phyloP scores from a whole-genome alignment of 176 grass and related monocot genomes.

The Aegilops speltoides region DNA sequence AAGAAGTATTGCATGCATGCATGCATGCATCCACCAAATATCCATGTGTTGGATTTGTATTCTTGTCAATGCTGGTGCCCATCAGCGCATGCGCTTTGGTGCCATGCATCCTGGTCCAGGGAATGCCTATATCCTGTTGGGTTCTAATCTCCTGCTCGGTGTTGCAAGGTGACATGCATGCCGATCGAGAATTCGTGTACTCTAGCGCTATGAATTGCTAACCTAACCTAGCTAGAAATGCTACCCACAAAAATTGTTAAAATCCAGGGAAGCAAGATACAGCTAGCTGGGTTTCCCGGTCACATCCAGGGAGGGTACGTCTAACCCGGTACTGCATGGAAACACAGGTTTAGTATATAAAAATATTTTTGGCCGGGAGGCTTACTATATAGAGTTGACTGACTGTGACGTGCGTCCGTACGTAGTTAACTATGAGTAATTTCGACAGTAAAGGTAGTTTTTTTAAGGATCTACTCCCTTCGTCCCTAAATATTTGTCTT shows the following conservation, averaged over 20 bases:
- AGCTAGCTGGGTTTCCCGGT: not conserved
- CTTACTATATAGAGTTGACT: not conserved
- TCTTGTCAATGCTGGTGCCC: not conserved
- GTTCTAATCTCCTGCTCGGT: not conserved
- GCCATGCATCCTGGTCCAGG: slow-evolving; percentile 2
- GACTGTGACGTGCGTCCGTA: not conserved
- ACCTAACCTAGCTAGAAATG: too few species aligned
- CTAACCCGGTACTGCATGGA: not conserved
- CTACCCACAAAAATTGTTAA: not conserved
- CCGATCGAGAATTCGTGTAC: not conserved
- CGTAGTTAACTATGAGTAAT: not conserved
- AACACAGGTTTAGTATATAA: not conserved
- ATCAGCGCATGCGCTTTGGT: not conserved
- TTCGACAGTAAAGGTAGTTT: not conserved
- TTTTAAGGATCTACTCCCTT: too few species aligned
- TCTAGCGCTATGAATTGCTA: too few species aligned
- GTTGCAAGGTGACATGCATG: slow-evolving; percentile 7
- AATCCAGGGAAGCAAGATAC: not conserved
- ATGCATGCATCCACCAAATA: not conserved
- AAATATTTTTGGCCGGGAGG: too few species aligned
- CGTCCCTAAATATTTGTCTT: too few species aligned
- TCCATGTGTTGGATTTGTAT: too few species aligned
- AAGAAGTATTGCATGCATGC: not conserved
- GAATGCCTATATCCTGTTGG: not conserved
- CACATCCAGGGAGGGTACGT: slow-evolving; percentile 21